These are phyloP conservation scores for Cetradonia linearis DNA, from an alignment of 495 filamentous ascomycete genomes.

Conservation along the genomic window DNA sequence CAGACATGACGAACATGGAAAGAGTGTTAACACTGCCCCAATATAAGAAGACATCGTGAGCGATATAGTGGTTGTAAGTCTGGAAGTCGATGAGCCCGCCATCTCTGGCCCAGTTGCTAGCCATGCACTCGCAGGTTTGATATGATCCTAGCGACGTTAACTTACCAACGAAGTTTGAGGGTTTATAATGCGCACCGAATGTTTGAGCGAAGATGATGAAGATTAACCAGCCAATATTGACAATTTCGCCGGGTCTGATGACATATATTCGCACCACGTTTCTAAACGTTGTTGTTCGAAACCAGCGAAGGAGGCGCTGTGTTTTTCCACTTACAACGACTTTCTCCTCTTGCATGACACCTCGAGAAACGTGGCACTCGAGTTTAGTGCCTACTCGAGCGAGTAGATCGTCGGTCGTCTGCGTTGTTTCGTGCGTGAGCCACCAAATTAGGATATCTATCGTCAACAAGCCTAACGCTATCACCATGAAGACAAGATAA, in stretches of 20 bases:
- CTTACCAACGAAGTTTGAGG: too few species aligned
- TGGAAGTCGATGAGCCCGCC: constrained; percentile 29
- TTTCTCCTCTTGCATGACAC: not conserved
- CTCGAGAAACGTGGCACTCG: constrained; percentile 10
- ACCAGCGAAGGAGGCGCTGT: constrained; percentile 15
- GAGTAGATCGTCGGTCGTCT: constrained; percentile 12
- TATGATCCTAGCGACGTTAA: constrained; percentile 13
- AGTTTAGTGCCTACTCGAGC: constrained; percentile 11
- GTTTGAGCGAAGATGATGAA: constrained; percentile 23
- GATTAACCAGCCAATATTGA: constrained; percentile 18
- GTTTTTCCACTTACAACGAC: not conserved
- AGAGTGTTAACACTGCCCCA: constrained; percentile 31
- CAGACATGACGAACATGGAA: constrained; percentile 25
- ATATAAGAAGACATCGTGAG: constrained; percentile 22
- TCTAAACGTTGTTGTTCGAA: constrained; percentile 13
- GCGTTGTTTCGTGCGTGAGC: constrained; percentile 21
- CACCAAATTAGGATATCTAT: constrained; percentile 36
- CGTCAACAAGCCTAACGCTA: constrained; percentile 27
- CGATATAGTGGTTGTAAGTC: constrained; percentile 15
- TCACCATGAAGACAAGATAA: constrained; percentile 36
- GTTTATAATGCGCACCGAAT: not conserved
- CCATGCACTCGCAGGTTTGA: constrained; percentile 24
- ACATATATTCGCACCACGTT: constrained; percentile 14
- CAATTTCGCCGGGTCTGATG: constrained; percentile 14
- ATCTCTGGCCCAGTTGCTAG: constrained; percentile 17